These are phyloP conservation scores for Sclerotiophoma versabilis DNA, from an alignment of 2,329 filamentous ascomycete species.

Conservation along the genomic window DNA sequence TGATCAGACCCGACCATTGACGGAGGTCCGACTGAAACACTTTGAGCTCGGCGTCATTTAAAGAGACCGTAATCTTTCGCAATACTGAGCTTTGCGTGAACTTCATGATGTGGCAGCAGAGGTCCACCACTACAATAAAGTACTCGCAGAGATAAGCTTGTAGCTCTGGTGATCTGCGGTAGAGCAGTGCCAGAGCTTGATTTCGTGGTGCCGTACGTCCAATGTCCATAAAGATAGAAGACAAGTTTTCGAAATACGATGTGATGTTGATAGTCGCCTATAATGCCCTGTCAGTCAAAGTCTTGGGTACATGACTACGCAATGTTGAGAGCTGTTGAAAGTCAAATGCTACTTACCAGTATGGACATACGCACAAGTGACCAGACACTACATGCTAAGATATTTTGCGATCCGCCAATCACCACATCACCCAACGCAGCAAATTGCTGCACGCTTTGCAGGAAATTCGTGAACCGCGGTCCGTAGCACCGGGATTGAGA, in stretches of 20 bases:
- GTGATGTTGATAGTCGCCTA: constrained; percentile 44
- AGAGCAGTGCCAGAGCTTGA: constrained; percentile 50
- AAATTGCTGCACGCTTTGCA: constrained; percentile 54
- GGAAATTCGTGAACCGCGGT: constrained; percentile 51
- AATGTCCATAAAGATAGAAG: constrained; percentile 51
- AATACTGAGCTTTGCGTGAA: constrained; percentile 46
- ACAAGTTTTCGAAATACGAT: constrained; percentile 51
- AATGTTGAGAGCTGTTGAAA: too few relatives aligned
- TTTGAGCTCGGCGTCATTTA: constrained; percentile 39
- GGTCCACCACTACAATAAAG: constrained; percentile 49
- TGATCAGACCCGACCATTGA: constrained; percentile 42
- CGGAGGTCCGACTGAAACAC: neutral
- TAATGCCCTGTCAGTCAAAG: neutral
- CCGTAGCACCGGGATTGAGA: constrained; percentile 46
- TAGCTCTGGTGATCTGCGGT: constrained; percentile 49
- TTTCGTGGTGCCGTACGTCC: constrained; percentile 53
- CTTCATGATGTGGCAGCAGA: constrained; percentile 50
- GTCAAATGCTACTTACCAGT: constrained; percentile 44
- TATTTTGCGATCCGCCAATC: constrained; percentile 54
- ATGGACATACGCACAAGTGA: constrained; percentile 53
- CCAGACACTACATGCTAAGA: constrained; percentile 57
- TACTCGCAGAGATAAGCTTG: constrained; percentile 52
- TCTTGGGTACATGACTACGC: too few relatives aligned
- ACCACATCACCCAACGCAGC: constrained; percentile 53
- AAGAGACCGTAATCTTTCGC: constrained; percentile 37